Conservation (phyloP, 78 protist species). For the Diacronema lutheri region DNA sequence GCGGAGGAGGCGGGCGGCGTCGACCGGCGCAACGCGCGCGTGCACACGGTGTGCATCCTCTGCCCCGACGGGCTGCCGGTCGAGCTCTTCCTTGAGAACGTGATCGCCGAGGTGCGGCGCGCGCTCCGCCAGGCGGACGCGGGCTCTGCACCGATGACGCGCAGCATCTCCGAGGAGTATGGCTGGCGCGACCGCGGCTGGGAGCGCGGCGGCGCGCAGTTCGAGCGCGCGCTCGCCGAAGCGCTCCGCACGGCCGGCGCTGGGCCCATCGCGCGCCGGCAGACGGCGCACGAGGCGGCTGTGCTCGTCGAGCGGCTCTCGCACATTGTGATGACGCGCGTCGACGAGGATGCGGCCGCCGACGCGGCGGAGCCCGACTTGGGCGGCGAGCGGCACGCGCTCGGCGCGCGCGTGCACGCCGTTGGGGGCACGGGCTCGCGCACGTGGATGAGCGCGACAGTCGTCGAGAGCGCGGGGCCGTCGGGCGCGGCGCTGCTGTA, state of each 20-base stretch:
- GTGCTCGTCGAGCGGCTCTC: not conserved
- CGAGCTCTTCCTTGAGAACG: not conserved
- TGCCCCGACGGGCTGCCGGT: slow-evolving; percentile 22
- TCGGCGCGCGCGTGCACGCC: not conserved
- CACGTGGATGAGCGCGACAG: not conserved
- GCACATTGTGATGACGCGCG: not conserved
- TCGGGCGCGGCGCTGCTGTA: not conserved
- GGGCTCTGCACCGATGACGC: slow-evolving; percentile 2
- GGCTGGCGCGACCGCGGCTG: slow-evolving; percentile 29
- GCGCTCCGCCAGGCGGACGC: slow-evolving; percentile 19
- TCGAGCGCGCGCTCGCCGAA: not conserved
- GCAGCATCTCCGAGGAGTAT: not conserved
- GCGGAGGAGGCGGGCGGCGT: not conserved
- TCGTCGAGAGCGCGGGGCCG: not conserved
- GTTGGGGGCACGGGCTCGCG: not conserved
- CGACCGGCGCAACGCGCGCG: not conserved
- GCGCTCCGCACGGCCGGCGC: not conserved
- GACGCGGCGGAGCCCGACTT: not conserved
- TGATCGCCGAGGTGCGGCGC: not conserved
- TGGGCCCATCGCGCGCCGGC: slow-evolving; percentile 5
- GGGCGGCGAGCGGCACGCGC: not conserved
- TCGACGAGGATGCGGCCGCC: not conserved
- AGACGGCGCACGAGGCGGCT: slow-evolving; percentile 4
- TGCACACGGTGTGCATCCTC: not conserved
- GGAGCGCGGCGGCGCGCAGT: slow-evolving; percentile 20